Evolutionary conservation across 352 stramenopile species (phyloP).

Genomic region (Phytophthora pistaciae): DNA sequence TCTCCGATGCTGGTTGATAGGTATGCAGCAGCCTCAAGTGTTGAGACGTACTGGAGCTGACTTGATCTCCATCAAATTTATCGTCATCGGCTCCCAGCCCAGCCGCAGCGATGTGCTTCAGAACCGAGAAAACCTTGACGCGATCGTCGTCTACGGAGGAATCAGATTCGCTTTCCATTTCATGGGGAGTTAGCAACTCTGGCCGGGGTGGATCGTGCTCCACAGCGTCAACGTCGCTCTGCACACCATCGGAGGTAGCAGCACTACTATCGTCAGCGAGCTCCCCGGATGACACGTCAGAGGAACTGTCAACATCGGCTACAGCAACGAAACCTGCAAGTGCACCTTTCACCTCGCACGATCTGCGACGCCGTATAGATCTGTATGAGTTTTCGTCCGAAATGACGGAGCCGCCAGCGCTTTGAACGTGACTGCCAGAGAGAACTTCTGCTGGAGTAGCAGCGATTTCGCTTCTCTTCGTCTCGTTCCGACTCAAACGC

Average conservation of each 20-base stretch:
- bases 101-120: not conserved
- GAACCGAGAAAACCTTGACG: not conserved
- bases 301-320: not conserved
- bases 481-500: not conserved
- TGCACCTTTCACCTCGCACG: not conserved
- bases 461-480: not conserved
- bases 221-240: not conserved
- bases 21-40: not conserved
- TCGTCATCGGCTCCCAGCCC: not conserved
- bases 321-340: conserved; percentile 2
- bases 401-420: not conserved
- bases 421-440: not conserved
- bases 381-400: not conserved
- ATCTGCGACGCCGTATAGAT: not conserved
- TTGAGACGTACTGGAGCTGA: not conserved
- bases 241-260: not conserved
- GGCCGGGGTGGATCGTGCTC: not conserved
- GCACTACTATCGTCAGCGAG: not conserved
- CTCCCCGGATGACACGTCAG: not conserved
- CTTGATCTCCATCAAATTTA: not conserved
- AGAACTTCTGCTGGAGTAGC: not conserved
- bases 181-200: not conserved
- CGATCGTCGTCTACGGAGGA: not conserved
- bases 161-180: not conserved
- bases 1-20: not conserved